A percentile compares a stretch with the other conserved stretches of the same genome.
phyloP scores from a whole-genome alignment of 169 alveolate genomes.

The Plasmodium yoelii region DNA sequence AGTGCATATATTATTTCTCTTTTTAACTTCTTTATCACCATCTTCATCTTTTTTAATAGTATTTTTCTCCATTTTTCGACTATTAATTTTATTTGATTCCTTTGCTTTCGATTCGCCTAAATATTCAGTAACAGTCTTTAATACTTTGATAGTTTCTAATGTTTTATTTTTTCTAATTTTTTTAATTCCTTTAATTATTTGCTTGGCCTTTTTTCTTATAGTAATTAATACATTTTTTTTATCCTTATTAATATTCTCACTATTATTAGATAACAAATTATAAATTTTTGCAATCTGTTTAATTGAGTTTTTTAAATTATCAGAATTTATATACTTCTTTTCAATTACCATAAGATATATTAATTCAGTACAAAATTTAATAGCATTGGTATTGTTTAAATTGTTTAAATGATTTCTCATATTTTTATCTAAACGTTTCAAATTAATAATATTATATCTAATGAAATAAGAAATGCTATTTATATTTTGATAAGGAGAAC shows the following conservation, averaged over 20 bases:
- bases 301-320: slow-evolving; percentile 37
- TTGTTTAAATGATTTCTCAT: slow-evolving; percentile 16
- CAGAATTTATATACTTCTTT: slow-evolving; percentile 32
- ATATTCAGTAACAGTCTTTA: slow-evolving; percentile 29
- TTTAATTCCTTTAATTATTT: slow-evolving; percentile 41
- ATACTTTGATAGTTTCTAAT: not conserved
- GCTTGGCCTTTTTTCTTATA: not conserved
- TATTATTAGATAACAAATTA: slow-evolving; percentile 10
- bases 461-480: slow-evolving; percentile 24
- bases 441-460: slow-evolving; percentile 53
- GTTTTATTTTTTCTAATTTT: slow-evolving; percentile 5
- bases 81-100: not conserved
- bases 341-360: slow-evolving; percentile 32
- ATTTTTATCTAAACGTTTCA: slow-evolving; percentile 29
- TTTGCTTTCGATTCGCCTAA: not conserved
- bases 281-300: slow-evolving; percentile 17
- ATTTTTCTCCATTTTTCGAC: not conserved
- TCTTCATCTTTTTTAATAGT: not conserved
- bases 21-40: not conserved
- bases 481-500: slow-evolving; percentile 39
- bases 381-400: slow-evolving; percentile 18
- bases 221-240: slow-evolving; percentile 15
- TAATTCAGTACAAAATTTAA: slow-evolving; percentile 37
- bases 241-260: slow-evolving; percentile 9
- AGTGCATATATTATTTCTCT: not conserved